Conservation (phyloP, 2,329 filamentous ascomycete species). For the Tolypocladium guangdongense region DNA sequence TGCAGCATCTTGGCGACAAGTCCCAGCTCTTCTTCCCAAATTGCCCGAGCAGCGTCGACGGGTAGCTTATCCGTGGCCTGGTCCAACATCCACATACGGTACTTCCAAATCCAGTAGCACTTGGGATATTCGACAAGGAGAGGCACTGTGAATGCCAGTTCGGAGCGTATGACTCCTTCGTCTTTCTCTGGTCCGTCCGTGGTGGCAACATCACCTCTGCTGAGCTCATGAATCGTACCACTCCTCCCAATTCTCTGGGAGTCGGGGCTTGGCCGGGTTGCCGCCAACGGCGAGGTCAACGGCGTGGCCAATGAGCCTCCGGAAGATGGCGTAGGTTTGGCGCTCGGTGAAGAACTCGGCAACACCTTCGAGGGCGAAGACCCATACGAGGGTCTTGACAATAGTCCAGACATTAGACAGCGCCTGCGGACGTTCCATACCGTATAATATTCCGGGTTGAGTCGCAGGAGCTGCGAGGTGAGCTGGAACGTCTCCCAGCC, state of each 20-base stretch:
- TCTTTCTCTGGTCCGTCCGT: slow-evolving; percentile 5
- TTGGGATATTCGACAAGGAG: slow-evolving; percentile 81
- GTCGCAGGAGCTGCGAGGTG: slow-evolving; percentile 60
- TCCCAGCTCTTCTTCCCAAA: slow-evolving; percentile 79
- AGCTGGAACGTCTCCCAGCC: slow-evolving; percentile 50
- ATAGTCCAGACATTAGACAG: slow-evolving; percentile 49
- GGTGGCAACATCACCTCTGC: background rate
- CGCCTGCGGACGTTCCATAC: slow-evolving; percentile 82
- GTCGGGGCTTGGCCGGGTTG: slow-evolving; percentile 35
- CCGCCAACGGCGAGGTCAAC: slow-evolving; percentile 40
- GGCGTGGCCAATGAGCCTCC: slow-evolving; percentile 45
- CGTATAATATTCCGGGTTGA: slow-evolving; percentile 84
- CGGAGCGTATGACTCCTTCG: slow-evolving; percentile 46
- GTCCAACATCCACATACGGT: slow-evolving; percentile 74
- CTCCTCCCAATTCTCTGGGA: slow-evolving; percentile 6
- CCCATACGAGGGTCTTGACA: slow-evolving; percentile 40
- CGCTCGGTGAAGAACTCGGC: slow-evolving; percentile 41
- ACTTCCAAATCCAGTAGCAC: slow-evolving; percentile 99
- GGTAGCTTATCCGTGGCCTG: slow-evolving; percentile 58
- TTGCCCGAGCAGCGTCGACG: slow-evolving; percentile 38
- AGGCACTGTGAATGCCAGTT: slow-evolving; percentile 74
- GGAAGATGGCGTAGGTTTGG: slow-evolving; percentile 51
- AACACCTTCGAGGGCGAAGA: slow-evolving; percentile 42
- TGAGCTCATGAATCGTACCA: background rate
- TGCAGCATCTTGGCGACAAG: slow-evolving; percentile 81